These are phyloP conservation scores for Sicyos baderoa DNA, from an alignment of 306 rosid genomes.

Conservation along the genomic window DNA sequence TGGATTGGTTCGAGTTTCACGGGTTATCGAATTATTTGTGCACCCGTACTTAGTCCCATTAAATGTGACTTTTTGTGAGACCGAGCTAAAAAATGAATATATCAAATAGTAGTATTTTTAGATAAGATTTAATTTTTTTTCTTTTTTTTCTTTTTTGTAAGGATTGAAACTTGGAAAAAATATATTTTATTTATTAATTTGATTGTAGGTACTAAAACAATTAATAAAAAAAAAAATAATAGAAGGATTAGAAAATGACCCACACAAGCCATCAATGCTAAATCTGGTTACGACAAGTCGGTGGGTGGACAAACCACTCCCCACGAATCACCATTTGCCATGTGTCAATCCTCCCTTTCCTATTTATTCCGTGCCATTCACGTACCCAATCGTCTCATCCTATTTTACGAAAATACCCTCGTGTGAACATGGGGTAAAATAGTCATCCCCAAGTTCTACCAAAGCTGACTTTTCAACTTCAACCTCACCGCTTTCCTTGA, in stretches of 20 bases:
- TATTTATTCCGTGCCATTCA: background rate
- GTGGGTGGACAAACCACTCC: background rate
- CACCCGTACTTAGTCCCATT: no score
- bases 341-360: background rate
- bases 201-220: no score
- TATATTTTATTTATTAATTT: no score
- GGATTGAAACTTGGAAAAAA: no score
- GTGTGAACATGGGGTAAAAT: background rate
- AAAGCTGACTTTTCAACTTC: slow-evolving; percentile 7
- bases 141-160: no score
- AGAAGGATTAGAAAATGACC: background rate
- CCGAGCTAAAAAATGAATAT: no score
- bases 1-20: no score
- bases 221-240: no score
- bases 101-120: no score
- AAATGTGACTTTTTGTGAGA: no score
- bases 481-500: slow-evolving; percentile 9
- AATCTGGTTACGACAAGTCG: slow-evolving; percentile 6
- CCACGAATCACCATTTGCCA: background rate
- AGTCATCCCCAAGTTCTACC: background rate
- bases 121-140: no score
- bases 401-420: background rate
- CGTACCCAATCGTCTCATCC: background rate
- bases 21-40: no score
- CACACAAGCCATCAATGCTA: background rate